Percentiles rank a stretch among this genome's conserved stretches.
These are phyloP conservation scores for Verbena officinalis DNA, from an alignment of 257 asterid genomes.

Conservation along the genomic window DNA sequence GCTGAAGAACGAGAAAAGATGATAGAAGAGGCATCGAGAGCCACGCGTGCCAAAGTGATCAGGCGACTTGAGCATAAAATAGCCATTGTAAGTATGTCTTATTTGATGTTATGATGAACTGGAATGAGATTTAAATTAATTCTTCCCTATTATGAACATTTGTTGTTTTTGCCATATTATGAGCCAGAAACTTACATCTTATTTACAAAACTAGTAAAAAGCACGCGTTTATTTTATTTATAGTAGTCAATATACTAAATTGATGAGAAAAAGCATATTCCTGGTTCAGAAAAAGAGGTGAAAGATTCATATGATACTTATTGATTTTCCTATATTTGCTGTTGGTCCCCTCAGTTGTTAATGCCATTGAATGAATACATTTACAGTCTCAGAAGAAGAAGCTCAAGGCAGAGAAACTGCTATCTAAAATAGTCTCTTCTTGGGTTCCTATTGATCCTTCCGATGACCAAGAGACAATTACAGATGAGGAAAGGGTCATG, in stretches of 20 bases:
- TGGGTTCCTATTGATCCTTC: constrained; percentile 92
- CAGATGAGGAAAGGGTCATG: constrained; percentile 95
- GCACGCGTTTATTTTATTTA: too few species aligned
- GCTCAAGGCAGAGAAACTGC: constrained; percentile 85
- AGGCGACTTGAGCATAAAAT: constrained; percentile 84
- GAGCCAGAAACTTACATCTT: too few species aligned
- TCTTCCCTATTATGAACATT: too few species aligned
- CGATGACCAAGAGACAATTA: constrained; percentile 94
- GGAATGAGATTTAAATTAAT: constrained; percentile 17
- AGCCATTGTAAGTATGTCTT: constrained; percentile 66
- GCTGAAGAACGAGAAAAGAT: constrained; percentile 74
- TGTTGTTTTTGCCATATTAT: background rate
- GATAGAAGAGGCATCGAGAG: constrained; percentile 76
- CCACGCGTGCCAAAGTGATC: constrained; percentile 65
- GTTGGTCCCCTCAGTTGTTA: constrained; percentile 17
- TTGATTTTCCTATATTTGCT: constrained; percentile 9
- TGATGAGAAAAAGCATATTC: background rate
- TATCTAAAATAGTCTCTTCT: constrained; percentile 80
- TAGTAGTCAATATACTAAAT: too few species aligned
- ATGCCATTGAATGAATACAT: constrained; percentile 27
- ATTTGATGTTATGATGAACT: constrained; percentile 17
- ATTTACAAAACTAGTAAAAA: too few species aligned
- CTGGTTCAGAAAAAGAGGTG: constrained; percentile 20
- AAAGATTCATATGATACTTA: constrained; percentile 2
- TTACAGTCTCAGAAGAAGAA: constrained; percentile 89